Base-by-base conservation (phyloP, 805 yeast genomes). In the Candida sanyiensis region DNA sequence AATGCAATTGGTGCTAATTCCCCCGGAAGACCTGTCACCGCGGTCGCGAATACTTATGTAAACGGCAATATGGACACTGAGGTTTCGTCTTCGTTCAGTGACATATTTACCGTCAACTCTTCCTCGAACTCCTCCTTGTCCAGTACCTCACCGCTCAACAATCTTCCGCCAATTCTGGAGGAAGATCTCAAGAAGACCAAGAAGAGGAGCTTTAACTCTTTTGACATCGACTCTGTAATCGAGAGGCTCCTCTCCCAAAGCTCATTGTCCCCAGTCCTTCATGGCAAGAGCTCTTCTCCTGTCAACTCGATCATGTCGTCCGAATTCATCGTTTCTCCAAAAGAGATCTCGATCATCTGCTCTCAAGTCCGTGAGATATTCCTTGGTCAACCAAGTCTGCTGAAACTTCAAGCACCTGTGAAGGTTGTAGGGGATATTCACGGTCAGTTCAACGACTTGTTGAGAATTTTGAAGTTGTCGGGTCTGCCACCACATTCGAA, bases 401-500 rank as follows among this genome's bases (percentile, higher is more conserved):
- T 93, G 43, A 96, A 88, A 60, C 68, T 93, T 41, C 75, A 64
- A 38, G 68, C 93, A 1, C 89, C 93, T 0, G 90, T 83, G 4
- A 84, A 84, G 57, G 75, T 84, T 42, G 90, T 83, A 6, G 93
- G 93, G 30, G 98, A 93, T 59, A 95, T 93, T 22, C 98, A 93
- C 62, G 98, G 98, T 22, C 98, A 93, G 62, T 93, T 82, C 58
- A 83, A 84, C 37, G 98, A 93, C 63, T 69, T 93, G 46, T 77
- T 93, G 48, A 75, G 98, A 49, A 73, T 93, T 43, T 87, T 93
- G 63, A 87, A 95, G 40, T 83, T 88, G 66, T 89, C 97, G 66
- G 98, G 98, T 17, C 86, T 90, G 63, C 98, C 98, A 5, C 97
- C 97, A 2, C 75, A 83, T 45, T 77, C 96, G 11, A 93, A 93